Evolutionary conservation across 1,139 yeast species (phyloP), one percentile per base, ranked within the genome.

Genomic region (Magnusiomyces suaveolens): DNA sequence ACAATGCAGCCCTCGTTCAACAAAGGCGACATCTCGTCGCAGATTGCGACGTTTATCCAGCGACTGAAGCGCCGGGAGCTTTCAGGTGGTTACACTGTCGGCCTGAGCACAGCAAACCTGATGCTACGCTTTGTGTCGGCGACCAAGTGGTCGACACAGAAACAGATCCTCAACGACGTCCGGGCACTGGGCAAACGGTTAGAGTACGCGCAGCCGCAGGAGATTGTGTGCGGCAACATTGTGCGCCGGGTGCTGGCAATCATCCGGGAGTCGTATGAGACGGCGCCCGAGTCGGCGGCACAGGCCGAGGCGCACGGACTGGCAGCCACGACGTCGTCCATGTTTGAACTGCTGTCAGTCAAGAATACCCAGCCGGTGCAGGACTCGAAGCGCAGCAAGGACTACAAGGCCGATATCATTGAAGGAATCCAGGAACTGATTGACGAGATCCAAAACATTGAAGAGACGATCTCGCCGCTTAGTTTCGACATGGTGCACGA

Each of bases 401-500:
- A 88, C 65, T 78, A 87, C 65, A 80, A 96, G 65, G 87, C 96
- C 4, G 83, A 88, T 46, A 84, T 90, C 43, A 90, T 92, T 57
- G 97, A 92, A 69, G 97, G 96, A 2, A 90, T 94, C 59, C 84
- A 89, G 66, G 97, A 89, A 64, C 77, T 94, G 58, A 83, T 89
- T 56, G 98, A 92, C 69, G 99, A 94, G 69, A 87, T 94, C 56
- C 78, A 86, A 46, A 86, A 86, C 63, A 87, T 87, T 48, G 92
- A 89, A 66, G 97, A 90, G 63, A 92, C 92, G 57, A 83, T 94
- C 51, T 95, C 90, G 67, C 81, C 83, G 57, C 85, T 89, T 83
- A 85, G 96, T 23, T 84, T 84, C 46, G 98, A 94, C 67, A 78
- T 92, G 74, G 88, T 94, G 66, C 97, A 92, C 69, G 97, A 92